A percentile compares a stretch with the other conserved stretches of the same genome.
Conservation (phyloP, 2,329 filamentous ascomycete genomes). For the Lecanoromycetidae sp. region DNA sequence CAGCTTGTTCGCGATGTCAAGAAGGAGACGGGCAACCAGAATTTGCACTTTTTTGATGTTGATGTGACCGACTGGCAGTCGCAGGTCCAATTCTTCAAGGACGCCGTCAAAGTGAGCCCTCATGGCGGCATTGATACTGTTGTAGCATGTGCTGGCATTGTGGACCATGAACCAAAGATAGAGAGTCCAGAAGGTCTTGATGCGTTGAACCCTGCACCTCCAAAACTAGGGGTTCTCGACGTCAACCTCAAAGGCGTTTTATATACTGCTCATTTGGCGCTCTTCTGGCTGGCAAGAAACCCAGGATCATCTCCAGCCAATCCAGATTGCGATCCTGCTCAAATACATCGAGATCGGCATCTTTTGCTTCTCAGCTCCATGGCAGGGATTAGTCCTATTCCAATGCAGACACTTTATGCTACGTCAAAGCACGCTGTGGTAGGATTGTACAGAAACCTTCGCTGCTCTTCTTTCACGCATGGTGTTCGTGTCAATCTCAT, state of each 20-base stretch:
- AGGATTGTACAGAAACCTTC: conserved; percentile 50
- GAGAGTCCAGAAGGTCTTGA: conserved; percentile 37
- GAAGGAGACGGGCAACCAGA: conserved; percentile 47
- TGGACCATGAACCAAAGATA: conserved; percentile 32
- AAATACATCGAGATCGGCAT: conserved; percentile 41
- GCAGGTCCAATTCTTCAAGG: conserved; percentile 51
- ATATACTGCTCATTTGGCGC: conserved; percentile 53
- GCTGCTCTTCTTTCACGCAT: conserved; percentile 34
- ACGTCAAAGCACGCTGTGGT: conserved; percentile 55
- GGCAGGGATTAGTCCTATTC: conserved; percentile 38
- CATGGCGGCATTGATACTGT: conserved; percentile 49
- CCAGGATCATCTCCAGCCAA: conserved; percentile 30
- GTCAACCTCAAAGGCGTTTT: conserved; percentile 53
- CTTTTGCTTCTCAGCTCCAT: conserved; percentile 52
- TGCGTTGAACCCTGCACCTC: conserved; percentile 36
- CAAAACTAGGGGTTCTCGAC: conserved; percentile 43
- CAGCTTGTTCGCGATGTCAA: conserved; percentile 44
- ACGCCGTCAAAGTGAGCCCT: conserved; percentile 42
- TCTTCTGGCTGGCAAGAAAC: conserved; percentile 45
- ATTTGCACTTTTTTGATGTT: conserved; percentile 49
- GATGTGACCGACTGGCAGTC: conserved; percentile 55
- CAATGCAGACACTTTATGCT: conserved; percentile 41
- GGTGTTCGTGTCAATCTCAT: conserved; percentile 53
- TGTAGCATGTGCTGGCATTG: conserved; percentile 55
- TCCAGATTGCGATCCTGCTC: conserved; percentile 23